phyloP scores from a whole-genome alignment of 2,329 filamentous ascomycete genomes.

The Botrytis deweyae region DNA sequence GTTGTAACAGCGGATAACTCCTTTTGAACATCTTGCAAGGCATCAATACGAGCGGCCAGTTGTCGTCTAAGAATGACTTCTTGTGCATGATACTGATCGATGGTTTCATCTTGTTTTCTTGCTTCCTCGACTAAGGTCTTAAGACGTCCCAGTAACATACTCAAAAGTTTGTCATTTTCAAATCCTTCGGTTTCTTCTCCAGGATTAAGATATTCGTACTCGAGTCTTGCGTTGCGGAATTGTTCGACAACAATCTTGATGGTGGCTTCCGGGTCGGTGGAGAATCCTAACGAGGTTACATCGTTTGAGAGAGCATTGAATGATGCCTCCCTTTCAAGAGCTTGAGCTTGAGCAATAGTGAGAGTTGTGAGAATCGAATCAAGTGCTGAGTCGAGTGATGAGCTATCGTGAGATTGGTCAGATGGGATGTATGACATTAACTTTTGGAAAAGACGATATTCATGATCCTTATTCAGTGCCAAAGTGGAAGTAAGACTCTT shows the following conservation, averaged over 20 bases:
- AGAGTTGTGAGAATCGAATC: conserved; percentile 38
- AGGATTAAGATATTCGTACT: conserved; percentile 61
- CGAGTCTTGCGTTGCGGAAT: conserved; percentile 57
- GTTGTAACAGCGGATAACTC: conserved; percentile 41
- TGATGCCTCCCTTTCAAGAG: conserved; percentile 44
- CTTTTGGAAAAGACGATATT: conserved; percentile 34
- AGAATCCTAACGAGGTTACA: conserved; percentile 54
- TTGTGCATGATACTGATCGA: conserved; percentile 60
- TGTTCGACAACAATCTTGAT: conserved; percentile 48
- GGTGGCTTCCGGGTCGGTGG: conserved; percentile 41
- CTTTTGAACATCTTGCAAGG: conserved; percentile 49
- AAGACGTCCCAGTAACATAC: conserved; percentile 52
- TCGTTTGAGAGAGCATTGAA: conserved; percentile 49
- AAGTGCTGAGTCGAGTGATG: conserved; percentile 36
- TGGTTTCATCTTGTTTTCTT: conserved; percentile 51
- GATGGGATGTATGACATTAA: conserved; percentile 33
- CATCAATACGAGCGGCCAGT: conserved; percentile 52
- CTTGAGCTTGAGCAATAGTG: conserved; percentile 36
- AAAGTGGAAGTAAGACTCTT: conserved; percentile 31
- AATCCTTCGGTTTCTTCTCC: conserved; percentile 56
- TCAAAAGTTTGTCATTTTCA: conserved; percentile 51
- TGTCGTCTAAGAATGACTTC: conserved; percentile 58
- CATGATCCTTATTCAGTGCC: conserved; percentile 34
- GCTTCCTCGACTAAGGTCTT: conserved; percentile 49
- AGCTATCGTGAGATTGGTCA: conserved; percentile 32